Base-by-base conservation (phyloP, 2,329 filamentous ascomycete genomes). In the Botryosphaeria agaves region DNA sequence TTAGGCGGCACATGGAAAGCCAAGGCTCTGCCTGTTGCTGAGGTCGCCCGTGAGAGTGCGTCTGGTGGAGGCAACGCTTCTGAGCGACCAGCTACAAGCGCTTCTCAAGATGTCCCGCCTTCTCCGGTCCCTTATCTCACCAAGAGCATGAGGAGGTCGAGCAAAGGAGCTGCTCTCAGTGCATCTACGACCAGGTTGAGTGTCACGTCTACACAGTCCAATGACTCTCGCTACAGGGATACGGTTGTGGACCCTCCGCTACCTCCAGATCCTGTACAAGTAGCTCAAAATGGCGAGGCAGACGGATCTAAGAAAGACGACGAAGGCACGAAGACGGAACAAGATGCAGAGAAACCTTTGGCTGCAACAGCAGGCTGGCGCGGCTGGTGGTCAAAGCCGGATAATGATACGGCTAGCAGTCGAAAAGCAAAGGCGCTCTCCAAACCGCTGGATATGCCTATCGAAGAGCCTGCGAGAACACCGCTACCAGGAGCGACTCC, bases 371-470 rank as follows among this genome's bases (percentile, higher is more conserved):
- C 40, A 34, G 46, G 48, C 8, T 63, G 59, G 59, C 53, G 55
- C 23, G 56, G 57, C 14, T 64, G 60, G 60, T 64, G 61, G 61
- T 63, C 60, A 9, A 43, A 58, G 18, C 61, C 61, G 5, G 61
- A 64, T 38, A 59, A 53, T 2, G 61, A 61, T 33, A 40, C 38
- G 15, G 45, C 42, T 23, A 45, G 49, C 18, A 34, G 44, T 11
- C 55, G n/a, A 44, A 46, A n/a, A 33, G 33, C 3, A 52, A 52
- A 32, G 38, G 43, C n/a, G 49, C 35, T 33, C 42, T 36, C 14
- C 45, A 34, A 25, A 35, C 39, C 35, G 34, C 40, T 23, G 25
- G 41, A 37, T 12, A 41, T 40, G 26, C 41, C 43, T 20, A 42
- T 41, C 5, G 45, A 53, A 14, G 52, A 53, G 20, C 56, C 59